Base-by-base conservation (phyloP, 2,329 filamentous ascomycete species). In the Botrytis porri region DNA sequence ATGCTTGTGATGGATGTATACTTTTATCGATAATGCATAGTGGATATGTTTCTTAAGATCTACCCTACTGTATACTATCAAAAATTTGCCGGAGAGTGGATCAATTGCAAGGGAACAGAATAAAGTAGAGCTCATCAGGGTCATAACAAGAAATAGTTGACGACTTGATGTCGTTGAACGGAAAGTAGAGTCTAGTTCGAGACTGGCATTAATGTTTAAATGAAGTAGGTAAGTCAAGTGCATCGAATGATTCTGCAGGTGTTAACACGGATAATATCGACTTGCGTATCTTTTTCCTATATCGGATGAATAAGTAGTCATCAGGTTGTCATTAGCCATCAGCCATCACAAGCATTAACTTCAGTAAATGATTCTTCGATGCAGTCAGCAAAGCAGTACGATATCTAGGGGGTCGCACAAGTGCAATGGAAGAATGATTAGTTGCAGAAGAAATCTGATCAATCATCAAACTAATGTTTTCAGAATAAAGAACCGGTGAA, bases 351-450 rank as follows among this genome's bases (percentile, higher is more conserved):
- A 45, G 29, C 37, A 39, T 29, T 32, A 43, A 22, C 43, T 41
- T 22, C 39, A 61, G 54, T 69, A 29, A 45, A 61, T 70, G 51
- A 48, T 67, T 32, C 37, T 60, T 69, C 51, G 22, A 69, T 57
- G 43, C 69, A 64, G 69, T 71, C 69, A 71, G 59, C 69, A 63
- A 64, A 67, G 69, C 59, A 71, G 69, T 51, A 62, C 60, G 32
- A 51, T 57, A 20, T 70, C 8, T 25, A 54, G 16, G 35, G 35
- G 16, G 37, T 67, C 45, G 25, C 45, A 39, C 64, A 66, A 35
- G 39, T 71, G 43, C 45, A 71, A 64, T 69, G 66, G 66, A 59
- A 69, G 66, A 43, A 71, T 41, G 8, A 1, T 54, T 51, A 63
- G 41, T 29, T 51, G 69, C 69, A 70, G 59, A 64, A 70, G 69